phyloP scores from a whole-genome alignment of 805 yeast species.

The Saturnispora gosingensis region DNA sequence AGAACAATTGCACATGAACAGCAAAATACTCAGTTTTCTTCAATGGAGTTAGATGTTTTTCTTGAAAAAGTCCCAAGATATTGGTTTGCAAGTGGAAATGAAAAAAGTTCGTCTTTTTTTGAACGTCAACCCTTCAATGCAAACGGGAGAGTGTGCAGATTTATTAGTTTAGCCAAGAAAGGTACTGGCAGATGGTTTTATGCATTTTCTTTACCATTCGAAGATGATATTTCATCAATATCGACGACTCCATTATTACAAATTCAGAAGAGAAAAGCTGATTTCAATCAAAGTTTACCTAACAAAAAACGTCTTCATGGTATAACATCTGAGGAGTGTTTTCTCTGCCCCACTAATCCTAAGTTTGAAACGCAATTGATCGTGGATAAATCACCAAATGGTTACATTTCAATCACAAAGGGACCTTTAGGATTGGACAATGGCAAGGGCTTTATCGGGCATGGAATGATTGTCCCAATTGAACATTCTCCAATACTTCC shows the following conservation, averaged over 20 bases:
- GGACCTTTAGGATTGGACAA: conserved; percentile 66
- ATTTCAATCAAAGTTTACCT: background rate
- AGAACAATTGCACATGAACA: conserved; percentile 37
- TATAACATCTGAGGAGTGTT: conserved; percentile 55
- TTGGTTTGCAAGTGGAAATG: conserved; percentile 49
- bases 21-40: conserved; percentile 12
- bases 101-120: conserved; percentile 36
- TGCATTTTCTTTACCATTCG: conserved; percentile 42
- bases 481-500: conserved; percentile 49
- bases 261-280: background rate
- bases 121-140: conserved; percentile 47
- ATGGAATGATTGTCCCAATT: conserved; percentile 71
- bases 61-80: conserved; percentile 47
- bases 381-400: conserved; percentile 56
- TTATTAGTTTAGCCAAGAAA: conserved; percentile 54
- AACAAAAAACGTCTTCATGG: background rate
- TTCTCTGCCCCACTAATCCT: conserved; percentile 78
- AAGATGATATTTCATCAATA: conserved; percentile 5
- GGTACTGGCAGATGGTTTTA: conserved; percentile 64
- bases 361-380: conserved; percentile 72
- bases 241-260: background rate
- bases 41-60: background rate
- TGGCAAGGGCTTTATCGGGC: conserved; percentile 56
- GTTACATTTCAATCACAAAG: conserved; percentile 71
- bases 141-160: conserved; percentile 40